Conservation (phyloP, 1,284 basidiomycete species). For the Tilletia setariae region DNA sequence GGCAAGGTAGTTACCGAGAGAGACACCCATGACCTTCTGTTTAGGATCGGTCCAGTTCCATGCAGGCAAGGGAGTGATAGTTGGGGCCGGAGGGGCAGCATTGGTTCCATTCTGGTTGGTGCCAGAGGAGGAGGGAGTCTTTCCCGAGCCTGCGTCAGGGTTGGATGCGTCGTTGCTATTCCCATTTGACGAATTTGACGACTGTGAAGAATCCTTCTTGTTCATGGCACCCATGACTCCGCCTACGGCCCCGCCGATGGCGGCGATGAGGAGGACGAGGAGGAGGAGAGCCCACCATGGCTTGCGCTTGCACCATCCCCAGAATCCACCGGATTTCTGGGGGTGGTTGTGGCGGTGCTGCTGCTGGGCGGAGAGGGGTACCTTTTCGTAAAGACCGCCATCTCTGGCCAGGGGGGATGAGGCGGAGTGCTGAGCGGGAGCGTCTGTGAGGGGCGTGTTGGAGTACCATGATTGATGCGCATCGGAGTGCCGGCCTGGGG, state of each 20-base stretch:
- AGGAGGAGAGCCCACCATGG: not conserved
- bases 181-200: not conserved
- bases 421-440: not conserved
- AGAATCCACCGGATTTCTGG: not conserved
- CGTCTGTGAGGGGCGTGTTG: slow-evolving; percentile 1
- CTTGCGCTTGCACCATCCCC: slow-evolving; percentile 15
- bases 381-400: no score
- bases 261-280: slow-evolving; percentile 2
- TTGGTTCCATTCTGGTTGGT: not conserved
- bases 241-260: not conserved
- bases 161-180: not conserved
- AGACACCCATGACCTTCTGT: slow-evolving; percentile 49
- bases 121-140: not conserved
- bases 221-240: not conserved
- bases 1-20: slow-evolving; percentile 50
- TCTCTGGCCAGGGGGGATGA: not conserved
- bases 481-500: not conserved
- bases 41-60: slow-evolving; percentile 50
- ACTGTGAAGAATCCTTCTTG: not conserved
- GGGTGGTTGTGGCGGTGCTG: no score
- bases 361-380: no score
- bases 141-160: not conserved
- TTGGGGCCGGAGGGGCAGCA: slow-evolving; percentile 18
- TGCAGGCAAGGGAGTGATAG: slow-evolving; percentile 35
- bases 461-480: not conserved